Base-by-base conservation (phyloP, 2,329 filamentous ascomycete species). In the Pseudonectria foliicola region DNA sequence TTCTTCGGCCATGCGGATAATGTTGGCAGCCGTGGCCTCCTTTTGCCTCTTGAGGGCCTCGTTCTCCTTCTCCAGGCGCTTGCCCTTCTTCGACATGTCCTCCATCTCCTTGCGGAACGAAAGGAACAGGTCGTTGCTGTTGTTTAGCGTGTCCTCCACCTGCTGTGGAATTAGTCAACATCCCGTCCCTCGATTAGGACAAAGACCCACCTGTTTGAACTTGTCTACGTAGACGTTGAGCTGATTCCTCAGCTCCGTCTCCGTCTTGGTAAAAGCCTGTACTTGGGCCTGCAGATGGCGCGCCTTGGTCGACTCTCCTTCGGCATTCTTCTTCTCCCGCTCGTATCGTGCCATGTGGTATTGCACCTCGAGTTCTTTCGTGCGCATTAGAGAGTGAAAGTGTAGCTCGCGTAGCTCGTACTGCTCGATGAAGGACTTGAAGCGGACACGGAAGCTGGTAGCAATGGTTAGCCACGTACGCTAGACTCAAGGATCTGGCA, bases 41-140 rank as follows among this genome's bases (percentile, higher is more conserved):
- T 95, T 90, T 62, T 95, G 95, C 37, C 90, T 79, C 47, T 87
- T 94, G 33, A 95, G 74, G 13, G 77, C 82, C 50, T 92, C 82
- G 53, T 98, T 96, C 56, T 98, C 92, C 64, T 95, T 95, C 61
- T 98, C 92, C 34, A 98, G 70, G 16, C 88, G 82, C 63, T 95
- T 95, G 6, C 90, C 95, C 68, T 96, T 96, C 68, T 95, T 95
- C 1, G 89, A 95, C 89, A 96, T 96, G 56, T 96, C 92, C 64
- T 96, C 92, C 89, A 96, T 96, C 64, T 96, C 92, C 66, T 95
- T 95, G 35, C 90, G 79, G 64, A 96, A 96, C 1, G 92, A 95
- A 48, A 95, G 70, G 62, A 96, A 96, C 35, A 96, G 70, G 59
- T 96, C 92, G 67, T 96, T 96, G 63, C 87, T 95, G 59, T 95